Evolutionary conservation across 371 early-diverging fungal species (phyloP), one percentile per base, ranked within the genome.

Genomic region (Syncephalastrum contaminatum): DNA sequence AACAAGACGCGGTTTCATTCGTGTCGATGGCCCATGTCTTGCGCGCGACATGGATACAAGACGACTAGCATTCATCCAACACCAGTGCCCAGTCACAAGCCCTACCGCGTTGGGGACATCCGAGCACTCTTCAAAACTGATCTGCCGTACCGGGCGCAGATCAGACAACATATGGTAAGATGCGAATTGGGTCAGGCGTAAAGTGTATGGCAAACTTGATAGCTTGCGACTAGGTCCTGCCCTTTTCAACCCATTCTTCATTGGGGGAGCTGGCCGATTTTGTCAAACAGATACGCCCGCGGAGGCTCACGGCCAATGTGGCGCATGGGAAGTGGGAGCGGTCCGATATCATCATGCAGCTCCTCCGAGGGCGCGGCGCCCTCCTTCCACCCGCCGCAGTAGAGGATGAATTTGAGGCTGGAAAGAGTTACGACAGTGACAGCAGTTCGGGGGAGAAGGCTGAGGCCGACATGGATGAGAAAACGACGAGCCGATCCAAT

Each of bases 211-310:
- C 0, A 3, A 0, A 40, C 19, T n/a, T 4, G 6, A 24, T 4
- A 25, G 30, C 12, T 19, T 53, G 12, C 8, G 14, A 14, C 19
- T 47, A 67, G 67, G 43, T 60, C 0, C 19, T 67, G 4, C 60
- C 67, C 4, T 67, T 59, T 45, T 67, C 67, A 5, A 57, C 44
- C 19, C 67, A 67, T 44, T 67, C 67, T 0, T 67, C 67, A 2
- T 40, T 59, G 39, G 19, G 19, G 1, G 67, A 67, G 20, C 48
- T 67, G 47, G 46, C 53, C 2, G 47, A 27, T 4, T 60, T 67
- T 48, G 19, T 41, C 13, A 59, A 54, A 5, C 56, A 44, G 27
- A 16, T 67, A 2, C 41, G 42, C 8, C 60, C 63, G 1, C 53
- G 43, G 24, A 27, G 53, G 46, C 43, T 67, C 12, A 67, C 63